phyloP scores from a whole-genome alignment of 768 basidiomycete species.

The Podaxis sp. region DNA sequence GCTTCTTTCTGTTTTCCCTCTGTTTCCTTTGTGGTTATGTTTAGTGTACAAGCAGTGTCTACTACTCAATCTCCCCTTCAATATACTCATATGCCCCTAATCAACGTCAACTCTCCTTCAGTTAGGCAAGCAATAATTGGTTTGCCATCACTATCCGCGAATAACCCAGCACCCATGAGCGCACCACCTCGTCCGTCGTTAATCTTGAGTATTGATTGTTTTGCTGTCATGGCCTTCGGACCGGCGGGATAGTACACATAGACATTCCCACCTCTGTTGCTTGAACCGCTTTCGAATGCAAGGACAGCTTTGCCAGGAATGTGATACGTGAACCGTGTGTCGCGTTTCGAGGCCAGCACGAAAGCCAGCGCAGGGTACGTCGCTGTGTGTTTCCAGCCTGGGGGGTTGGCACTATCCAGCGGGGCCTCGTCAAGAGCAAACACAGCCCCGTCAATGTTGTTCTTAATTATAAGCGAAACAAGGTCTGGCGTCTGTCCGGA shows the following conservation, averaged over 20 bases:
- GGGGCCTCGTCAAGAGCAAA: constrained; percentile 44
- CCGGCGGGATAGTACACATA: constrained; percentile 76
- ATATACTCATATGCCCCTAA: constrained; percentile 32
- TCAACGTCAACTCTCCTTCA: constrained; percentile 71
- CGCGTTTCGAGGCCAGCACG: constrained; percentile 90
- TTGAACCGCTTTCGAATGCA: constrained; percentile 80
- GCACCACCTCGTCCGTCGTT: constrained; percentile 71
- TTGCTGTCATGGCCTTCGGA: constrained; percentile 59
- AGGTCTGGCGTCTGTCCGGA: constrained; percentile 45
- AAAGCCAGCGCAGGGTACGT: constrained; percentile 92
- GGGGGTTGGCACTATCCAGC: constrained; percentile 17
- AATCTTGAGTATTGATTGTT: constrained; percentile 80
- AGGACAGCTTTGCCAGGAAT: constrained; percentile 54
- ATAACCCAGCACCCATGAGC: constrained; percentile 70
- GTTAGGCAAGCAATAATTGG: constrained; percentile 67
- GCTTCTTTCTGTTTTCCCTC: constrained; percentile 7
- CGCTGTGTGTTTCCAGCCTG: constrained; percentile 70
- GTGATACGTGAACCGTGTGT: constrained; percentile 87
- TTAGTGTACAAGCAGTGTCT: constrained; percentile 16
- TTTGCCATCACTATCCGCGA: constrained; percentile 33
- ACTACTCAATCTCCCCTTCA: background rate
- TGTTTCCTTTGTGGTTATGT: constrained; percentile 11
- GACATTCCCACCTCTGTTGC: constrained; percentile 73
- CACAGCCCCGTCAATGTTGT: constrained; percentile 70
- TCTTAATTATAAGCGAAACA: constrained; percentile 62